Evolutionary conservation across 1,139 yeast genomes (phyloP).

Genomic region (Kodamaea sp.): DNA sequence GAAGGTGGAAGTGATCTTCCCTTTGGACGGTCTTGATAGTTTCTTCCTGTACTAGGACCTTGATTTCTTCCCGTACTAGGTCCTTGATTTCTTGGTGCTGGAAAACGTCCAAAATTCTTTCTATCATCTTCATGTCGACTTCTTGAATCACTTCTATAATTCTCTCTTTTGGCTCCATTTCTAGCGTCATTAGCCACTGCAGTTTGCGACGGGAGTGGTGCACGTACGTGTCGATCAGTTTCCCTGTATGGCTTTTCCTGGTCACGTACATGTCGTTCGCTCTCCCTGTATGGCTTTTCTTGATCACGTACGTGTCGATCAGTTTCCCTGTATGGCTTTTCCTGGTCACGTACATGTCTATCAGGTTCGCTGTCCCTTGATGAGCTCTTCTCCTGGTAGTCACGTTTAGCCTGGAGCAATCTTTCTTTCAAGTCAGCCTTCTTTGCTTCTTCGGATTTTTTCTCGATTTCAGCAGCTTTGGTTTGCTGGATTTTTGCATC

Average conservation of each 20-base stretch:
- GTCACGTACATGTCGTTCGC: neutral
- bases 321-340: slow-evolving; percentile 3
- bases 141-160: slow-evolving; percentile 2
- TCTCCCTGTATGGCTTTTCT: slow-evolving; percentile 6
- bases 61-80: slow-evolving; percentile 1
- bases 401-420: slow-evolving; percentile 24
- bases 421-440: slow-evolving; percentile 18
- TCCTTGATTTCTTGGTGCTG: too few relatives aligned
- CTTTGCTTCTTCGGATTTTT: slow-evolving; percentile 2
- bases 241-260: slow-evolving; percentile 4
- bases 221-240: slow-evolving; percentile 4
- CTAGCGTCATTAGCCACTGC: slow-evolving; percentile 6
- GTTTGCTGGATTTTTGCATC: slow-evolving; percentile 4
- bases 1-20: neutral
- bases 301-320: slow-evolving; percentile 6
- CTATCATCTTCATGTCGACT: slow-evolving; percentile 1
- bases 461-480: slow-evolving; percentile 3
- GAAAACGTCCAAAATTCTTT: neutral
- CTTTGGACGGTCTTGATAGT: neutral
- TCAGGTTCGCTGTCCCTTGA: slow-evolving; percentile 2
- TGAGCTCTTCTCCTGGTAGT: slow-evolving; percentile 14
- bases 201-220: slow-evolving; percentile 19
- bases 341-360: neutral
- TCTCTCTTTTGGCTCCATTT: slow-evolving; percentile 1
- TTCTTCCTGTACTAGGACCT: slow-evolving; percentile 18